Evolutionary conservation across 1,284 basidiomycete species (phyloP), one percentile per base, ranked within the genome.

Genomic region (Irpex rosettiformis): DNA sequence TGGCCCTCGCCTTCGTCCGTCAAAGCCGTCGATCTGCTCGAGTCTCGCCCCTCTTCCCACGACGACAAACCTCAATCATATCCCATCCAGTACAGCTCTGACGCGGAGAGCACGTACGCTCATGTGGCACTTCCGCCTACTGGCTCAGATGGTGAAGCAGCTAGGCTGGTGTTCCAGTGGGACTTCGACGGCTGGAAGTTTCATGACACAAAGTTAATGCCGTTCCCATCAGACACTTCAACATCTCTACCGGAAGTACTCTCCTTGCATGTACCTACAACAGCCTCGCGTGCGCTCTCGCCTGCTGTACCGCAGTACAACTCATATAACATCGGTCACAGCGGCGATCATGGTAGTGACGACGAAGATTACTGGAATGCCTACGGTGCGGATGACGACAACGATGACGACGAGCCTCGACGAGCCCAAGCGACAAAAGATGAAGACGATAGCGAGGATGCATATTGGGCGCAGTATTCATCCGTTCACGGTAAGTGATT

Each of bases 381-480:
- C 4, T 89, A 89, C 64, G 80, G 75, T 10, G 63, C 64, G 8
- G 33, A 37, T 11, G 33, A 37, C 33, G 65, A 73, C 45, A 69
- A 68, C 53, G 72, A 75, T 54, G 70, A 74, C 62, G 67, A 53
- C 37, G 25, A 55, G 18, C 30, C 62, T 57, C 29, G 27, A 28
- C 27, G 21, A 21, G 55, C 13, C 59, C 66, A n/a, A 61, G 58
- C 48, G 8, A 4, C 43, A 4, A 72, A 71, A 47, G 70, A 71
- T 16, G 58, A 62, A 22, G 73, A 71, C 42, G 74, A 72, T 25
- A 74, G 79, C 42, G 88, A 89, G 66, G 89, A 90, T 62, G 85
- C 85, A 3, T 90, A 91, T 65, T 90, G 88, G 87, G 86, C 85
- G 21, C 84, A 77, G 57, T 89, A 90, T 67, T 73, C 83, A 47